Conservation (phyloP, 345 rosid species). For the Citrus trifoliata region DNA sequence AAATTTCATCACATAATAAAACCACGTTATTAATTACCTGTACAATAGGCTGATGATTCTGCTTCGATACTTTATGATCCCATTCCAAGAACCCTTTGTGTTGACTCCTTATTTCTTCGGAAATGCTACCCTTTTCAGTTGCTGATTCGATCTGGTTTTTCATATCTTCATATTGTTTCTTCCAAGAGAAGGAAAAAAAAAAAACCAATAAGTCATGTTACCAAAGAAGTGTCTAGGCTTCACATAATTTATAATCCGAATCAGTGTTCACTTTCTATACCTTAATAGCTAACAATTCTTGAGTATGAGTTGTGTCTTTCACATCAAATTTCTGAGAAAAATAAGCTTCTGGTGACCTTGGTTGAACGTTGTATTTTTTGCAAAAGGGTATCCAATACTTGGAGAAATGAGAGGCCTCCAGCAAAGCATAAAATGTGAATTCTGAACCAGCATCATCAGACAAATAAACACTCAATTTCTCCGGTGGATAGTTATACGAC, state of each 20-base stretch:
- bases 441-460: constrained; percentile 46
- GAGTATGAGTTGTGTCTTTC: not conserved
- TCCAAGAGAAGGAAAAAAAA: too few relatives aligned
- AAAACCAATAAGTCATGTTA: not conserved
- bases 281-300: constrained; percentile 15
- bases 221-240: not conserved
- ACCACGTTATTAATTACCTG: constrained; percentile 12
- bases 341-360: constrained; percentile 33
- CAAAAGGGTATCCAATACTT: constrained; percentile 42
- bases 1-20: not conserved
- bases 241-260: too few relatives aligned
- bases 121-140: constrained; percentile 11
- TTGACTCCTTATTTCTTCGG: constrained; percentile 15
- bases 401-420: constrained; percentile 36
- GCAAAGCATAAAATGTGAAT: constrained; percentile 34
- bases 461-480: constrained; percentile 35
- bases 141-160: constrained; percentile 24
- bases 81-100: constrained; percentile 39
- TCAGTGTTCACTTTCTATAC: too few relatives aligned
- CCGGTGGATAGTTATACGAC: constrained; percentile 32
- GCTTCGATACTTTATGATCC: constrained; percentile 14
- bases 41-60: constrained; percentile 33
- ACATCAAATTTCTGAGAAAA: constrained; percentile 7
- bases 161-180: constrained; percentile 27
- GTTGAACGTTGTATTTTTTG: constrained; percentile 18